Evolutionary conservation across 139 green algal species (phyloP).

Genomic region (Chlamydomonas sp.): DNA sequence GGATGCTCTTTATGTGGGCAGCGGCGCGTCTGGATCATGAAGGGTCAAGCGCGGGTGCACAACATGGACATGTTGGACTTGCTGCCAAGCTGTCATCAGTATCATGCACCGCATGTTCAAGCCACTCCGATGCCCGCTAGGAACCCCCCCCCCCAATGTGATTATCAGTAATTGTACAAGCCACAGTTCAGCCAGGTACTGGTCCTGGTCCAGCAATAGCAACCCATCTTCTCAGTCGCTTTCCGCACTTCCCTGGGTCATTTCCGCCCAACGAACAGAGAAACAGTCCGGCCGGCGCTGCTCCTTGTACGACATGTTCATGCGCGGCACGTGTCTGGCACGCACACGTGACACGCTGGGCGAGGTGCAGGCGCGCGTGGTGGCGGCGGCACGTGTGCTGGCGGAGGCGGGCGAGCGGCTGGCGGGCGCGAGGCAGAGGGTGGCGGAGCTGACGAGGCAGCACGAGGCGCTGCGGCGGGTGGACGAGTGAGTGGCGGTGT

Average conservation of each 20-base stretch:
- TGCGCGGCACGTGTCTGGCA: constrained; percentile 73
- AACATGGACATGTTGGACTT: no score
- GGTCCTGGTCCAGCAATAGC: no score
- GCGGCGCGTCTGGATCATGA: no score
- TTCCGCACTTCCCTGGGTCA: not conserved
- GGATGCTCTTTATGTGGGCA: no score
- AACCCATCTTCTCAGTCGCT: not conserved
- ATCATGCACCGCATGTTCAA: no score
- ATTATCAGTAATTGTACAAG: no score
- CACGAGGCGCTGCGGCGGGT: constrained; percentile 16
- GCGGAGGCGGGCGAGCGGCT: not conserved
- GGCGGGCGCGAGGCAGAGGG: not conserved
- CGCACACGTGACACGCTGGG: constrained; percentile 14
- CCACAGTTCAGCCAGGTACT: no score
- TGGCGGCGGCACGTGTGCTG: not conserved
- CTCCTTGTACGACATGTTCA: constrained; percentile 78
- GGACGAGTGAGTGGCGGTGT: constrained; percentile 25
- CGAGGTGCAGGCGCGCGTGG: not conserved
- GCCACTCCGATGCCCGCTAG: no score
- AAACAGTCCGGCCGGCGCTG: constrained; percentile 39
- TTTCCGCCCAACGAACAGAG: not conserved
- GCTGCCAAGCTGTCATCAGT: no score
- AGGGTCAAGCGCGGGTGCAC: no score
- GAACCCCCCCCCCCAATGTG: no score
- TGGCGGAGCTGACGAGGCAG: constrained; percentile 21